These are phyloP conservation scores for Pelagophyceae sp. DNA, from an alignment of 352 stramenopile genomes.

Conservation along the genomic window DNA sequence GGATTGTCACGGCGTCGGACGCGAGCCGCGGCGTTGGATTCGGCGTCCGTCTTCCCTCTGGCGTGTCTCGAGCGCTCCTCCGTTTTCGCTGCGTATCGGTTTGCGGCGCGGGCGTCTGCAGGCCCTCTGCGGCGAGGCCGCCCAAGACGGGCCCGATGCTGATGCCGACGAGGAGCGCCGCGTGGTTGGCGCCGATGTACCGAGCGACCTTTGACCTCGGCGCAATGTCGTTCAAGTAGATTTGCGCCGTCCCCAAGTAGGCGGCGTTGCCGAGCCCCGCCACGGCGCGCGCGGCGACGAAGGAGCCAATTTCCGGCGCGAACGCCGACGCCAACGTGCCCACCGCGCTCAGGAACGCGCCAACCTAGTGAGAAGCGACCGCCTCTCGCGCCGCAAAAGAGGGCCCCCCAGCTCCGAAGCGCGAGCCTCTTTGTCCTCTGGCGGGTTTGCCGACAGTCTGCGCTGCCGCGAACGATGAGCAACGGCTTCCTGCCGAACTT, in stretches of 20 bases:
- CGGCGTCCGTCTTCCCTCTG: too few relatives aligned
- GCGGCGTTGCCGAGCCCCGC: not conserved
- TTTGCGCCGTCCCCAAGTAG: constrained; percentile 1
- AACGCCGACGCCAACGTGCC: not conserved
- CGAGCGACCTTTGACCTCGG: not conserved
- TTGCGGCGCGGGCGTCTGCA: too few relatives aligned
- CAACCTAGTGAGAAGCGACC: too few relatives aligned
- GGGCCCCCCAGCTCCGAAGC: too few relatives aligned
- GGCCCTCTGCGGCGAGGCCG: not conserved
- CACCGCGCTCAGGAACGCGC: not conserved
- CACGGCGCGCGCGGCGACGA: not conserved
- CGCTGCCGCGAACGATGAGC: too few relatives aligned
- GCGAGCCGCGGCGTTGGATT: too few relatives aligned
- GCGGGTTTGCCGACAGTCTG: too few relatives aligned
- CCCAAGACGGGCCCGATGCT: not conserved
- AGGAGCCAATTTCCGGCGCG: not conserved
- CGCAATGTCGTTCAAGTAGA: constrained; percentile 5
- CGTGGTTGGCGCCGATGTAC: constrained; percentile 10
- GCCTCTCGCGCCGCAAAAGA: too few relatives aligned
- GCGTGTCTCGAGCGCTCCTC: too few relatives aligned
- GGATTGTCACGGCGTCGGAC: too few relatives aligned
- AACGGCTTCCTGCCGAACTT: not conserved
- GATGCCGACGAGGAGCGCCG: not conserved
- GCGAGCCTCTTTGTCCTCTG: too few relatives aligned
- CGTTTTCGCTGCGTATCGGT: too few relatives aligned